Evolutionary conservation across 768 basidiomycete species (phyloP), one percentile per base, ranked within the genome.

Genomic region (Lepiota subincarnata): DNA sequence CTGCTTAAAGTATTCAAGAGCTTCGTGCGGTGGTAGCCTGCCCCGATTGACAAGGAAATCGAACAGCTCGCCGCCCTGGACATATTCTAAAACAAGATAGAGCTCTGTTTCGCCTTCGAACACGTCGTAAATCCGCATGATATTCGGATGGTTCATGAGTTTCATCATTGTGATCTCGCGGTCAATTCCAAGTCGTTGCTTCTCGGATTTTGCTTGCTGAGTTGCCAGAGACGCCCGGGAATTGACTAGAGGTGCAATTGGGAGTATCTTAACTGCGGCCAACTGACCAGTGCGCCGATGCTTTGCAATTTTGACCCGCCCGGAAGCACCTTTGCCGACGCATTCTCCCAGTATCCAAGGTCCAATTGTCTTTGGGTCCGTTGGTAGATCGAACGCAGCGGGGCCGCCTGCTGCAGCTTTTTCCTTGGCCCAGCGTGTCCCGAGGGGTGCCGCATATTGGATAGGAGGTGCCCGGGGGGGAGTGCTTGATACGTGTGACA

Each of bases 111-210:
- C 84, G 65, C 91, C 89, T 71, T 98, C 93, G 70, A 89, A 97
- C 50, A 98, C 95, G 65, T 98, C 95, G 69, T 92, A 94, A 37
- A 98, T 86, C 57, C 88, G 84, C 76, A 98, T 83, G 62, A 98
- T 92, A 70, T 97, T 97, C 1, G 93, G 95, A 66, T 98, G 95
- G 64, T 95, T 91, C 86, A 98, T 94, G 61, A 98, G 87, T 69
- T 98, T 98, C 95, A 98, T 96, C 86, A 98, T 94, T 52, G 90
- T 92, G 56, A 98, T 96, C 69, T 98, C 95, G 58, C 92, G 76
- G 67, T 97, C 93, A 55, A 98, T 87, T 3, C 90, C 88, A 43
- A 95, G 80, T 55, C 87, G 81, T 57, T 86, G 83, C 67, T 91
- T 92, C 57, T 92, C 88, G 2, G 81, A 79, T 70, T 87, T 89